Conservation (phyloP, 1,284 basidiomycete species). For the Sporisorium scitamineum region DNA sequence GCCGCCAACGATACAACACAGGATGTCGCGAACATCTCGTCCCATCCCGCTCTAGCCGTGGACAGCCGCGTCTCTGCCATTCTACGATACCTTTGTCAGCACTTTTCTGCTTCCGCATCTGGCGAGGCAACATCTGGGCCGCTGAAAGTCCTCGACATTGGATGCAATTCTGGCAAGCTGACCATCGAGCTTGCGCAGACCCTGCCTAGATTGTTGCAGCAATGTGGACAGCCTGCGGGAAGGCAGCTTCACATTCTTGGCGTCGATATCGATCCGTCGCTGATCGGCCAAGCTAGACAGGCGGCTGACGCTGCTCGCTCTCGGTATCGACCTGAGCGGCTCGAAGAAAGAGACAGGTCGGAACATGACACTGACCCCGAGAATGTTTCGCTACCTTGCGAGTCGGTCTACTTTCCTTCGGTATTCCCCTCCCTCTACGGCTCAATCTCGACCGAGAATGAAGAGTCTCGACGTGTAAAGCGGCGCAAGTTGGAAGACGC, state of each 20-base stretch:
- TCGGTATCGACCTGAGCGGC: constrained; percentile 12
- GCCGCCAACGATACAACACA: background rate
- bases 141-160: constrained; percentile 29
- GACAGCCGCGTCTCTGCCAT: constrained; percentile 33
- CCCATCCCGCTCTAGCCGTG: constrained; percentile 27
- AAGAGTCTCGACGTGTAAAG: background rate
- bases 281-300: constrained; percentile 31
- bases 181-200: constrained; percentile 37
- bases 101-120: background rate
- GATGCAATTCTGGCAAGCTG: constrained; percentile 45
- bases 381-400: constrained; percentile 6
- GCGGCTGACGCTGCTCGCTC: constrained; percentile 25
- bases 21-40: background rate
- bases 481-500: background rate
- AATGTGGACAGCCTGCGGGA: background rate
- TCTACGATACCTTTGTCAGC: constrained; percentile 8
- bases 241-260: constrained; percentile 10
- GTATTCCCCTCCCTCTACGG: constrained; percentile 37
- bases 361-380: background rate
- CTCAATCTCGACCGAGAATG: background rate
- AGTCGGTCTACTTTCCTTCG: constrained; percentile 28
- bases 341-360: background rate
- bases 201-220: constrained; percentile 6
- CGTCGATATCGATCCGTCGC: constrained; percentile 38
- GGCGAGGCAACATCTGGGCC: background rate